Evolutionary conservation across 2,329 filamentous ascomycete genomes (phyloP).

Genomic region (Pezicula radicicola): DNA sequence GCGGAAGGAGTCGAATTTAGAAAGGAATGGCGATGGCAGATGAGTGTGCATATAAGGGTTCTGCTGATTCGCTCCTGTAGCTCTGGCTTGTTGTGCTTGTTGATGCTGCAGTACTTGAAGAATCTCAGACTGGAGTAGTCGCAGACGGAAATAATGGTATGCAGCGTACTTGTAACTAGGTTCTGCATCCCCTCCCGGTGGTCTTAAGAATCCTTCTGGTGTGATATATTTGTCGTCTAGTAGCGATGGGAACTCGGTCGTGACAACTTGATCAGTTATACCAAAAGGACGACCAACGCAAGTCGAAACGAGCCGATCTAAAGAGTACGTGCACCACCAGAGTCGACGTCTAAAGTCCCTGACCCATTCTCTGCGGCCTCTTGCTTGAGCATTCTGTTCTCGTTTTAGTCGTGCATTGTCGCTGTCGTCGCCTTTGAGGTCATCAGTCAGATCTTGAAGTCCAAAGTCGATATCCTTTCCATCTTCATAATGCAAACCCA

Average conservation of each 20-base stretch:
- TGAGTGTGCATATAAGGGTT: constrained; percentile 76
- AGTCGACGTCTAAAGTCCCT: constrained; percentile 82
- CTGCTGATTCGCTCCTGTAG: constrained; percentile 57
- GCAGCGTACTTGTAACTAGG: constrained; percentile 89
- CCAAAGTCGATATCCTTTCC: constrained; percentile 62
- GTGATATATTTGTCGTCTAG: constrained; percentile 89
- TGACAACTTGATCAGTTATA: constrained; percentile 94
- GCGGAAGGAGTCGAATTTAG: constrained; percentile 79
- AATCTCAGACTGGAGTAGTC: constrained; percentile 90
- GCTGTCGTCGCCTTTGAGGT: constrained; percentile 29
- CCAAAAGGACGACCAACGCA: constrained; percentile 93
- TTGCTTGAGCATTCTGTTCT: constrained; percentile 40
- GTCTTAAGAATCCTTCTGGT: constrained; percentile 66
- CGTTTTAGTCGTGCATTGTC: constrained; percentile 29
- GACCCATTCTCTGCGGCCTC: constrained; percentile 74
- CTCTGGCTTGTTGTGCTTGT: constrained; percentile 76
- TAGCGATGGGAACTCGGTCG: constrained; percentile 87
- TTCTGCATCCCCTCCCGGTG: constrained; percentile 46
- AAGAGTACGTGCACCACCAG: constrained; percentile 97
- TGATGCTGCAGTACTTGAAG: constrained; percentile 91
- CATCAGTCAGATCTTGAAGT: constrained; percentile 44
- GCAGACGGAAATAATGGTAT: constrained; percentile 87
- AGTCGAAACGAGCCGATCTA: constrained; percentile 91
- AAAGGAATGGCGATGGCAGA: constrained; percentile 80
- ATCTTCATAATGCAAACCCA: constrained; percentile 91